Base-by-base conservation (phyloP, 176 grass and related monocot genomes). In the Alloteropsis semialata region DNA sequence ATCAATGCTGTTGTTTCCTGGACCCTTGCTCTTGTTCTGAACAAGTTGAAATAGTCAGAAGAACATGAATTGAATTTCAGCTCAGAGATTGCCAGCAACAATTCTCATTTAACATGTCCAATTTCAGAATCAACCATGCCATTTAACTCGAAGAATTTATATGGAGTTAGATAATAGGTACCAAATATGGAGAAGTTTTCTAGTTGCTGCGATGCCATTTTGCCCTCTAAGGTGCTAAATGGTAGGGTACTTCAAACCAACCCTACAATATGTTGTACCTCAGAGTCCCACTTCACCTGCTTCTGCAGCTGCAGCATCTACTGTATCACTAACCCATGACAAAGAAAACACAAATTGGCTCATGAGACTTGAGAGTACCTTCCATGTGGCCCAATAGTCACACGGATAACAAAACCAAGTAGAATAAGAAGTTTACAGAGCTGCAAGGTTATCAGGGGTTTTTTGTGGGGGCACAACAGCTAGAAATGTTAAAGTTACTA, bases 21-120 rank as follows among this genome's bases (percentile, higher is more conserved):
- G 18, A 77, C 13, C 59, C 67, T 76, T 0, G 2, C 28, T 55
- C 36, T 64, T n/a, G 27, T 77, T 44, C 51, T 69, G 53, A 50
- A 85, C 19, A 60, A 44, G 66, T 5, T 30, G 42, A 64, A 71
- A 78, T 48, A 71, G 30, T 72, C 18, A 65, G 54, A 73, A 89
- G 37, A 14, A 78, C 29, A 39, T 50, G 4, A 42, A 72, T 32
- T 18, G 0, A 77, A 50, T 65, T 38, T 82, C 45, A 78, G 56
- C 16, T 41, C 21, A 72, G 78, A 49, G 50, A 41, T 53, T 43
- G 55, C 42, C 9, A 80, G 41, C 19, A 60, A 32, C 19, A 59
- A 19, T 65, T 54, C 27, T 14, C 38, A 17, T 49, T 66, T 84
- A 79, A 24, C 28, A 59, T 14, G 18, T 49, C 39, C 57, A 50